Evolutionary conservation across 495 filamentous ascomycete genomes (phyloP).

Genomic region (Aspergillus coremiiformis): DNA sequence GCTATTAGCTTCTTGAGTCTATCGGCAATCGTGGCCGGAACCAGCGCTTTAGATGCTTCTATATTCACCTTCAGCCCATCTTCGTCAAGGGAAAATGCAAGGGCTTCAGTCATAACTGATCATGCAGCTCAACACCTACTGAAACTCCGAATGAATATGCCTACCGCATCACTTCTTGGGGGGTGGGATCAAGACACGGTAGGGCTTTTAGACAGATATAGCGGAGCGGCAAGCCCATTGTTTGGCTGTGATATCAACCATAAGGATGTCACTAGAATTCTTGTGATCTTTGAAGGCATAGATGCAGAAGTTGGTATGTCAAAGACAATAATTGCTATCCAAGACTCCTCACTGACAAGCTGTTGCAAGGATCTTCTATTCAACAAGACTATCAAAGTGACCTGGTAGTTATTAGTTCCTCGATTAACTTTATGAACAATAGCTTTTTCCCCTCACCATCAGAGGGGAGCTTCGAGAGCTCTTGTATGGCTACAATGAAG

Average conservation of each 20-base stretch:
- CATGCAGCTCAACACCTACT: conserved; percentile 46
- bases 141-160: conserved; percentile 47
- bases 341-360: not conserved
- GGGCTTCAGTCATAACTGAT: conserved; percentile 25
- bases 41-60: conserved; percentile 26
- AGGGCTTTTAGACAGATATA: conserved; percentile 42
- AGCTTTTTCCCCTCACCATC: conserved; percentile 10
- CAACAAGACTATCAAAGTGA: conserved; percentile 16
- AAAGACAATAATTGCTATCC: not conserved
- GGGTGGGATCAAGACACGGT: conserved; percentile 36
- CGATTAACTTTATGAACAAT: conserved; percentile 3
- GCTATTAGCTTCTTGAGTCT: conserved; percentile 24
- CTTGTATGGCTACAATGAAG: conserved; percentile 1
- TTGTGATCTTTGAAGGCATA: conserved; percentile 46
- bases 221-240: conserved; percentile 30
- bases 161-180: conserved; percentile 43
- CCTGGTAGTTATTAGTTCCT: conserved; percentile 15
- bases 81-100: not conserved
- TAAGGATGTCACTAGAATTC: conserved; percentile 17
- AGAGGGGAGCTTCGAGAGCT: not conserved
- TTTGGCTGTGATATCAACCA: conserved; percentile 26
- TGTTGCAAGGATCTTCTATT: conserved; percentile 11
- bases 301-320: conserved; percentile 34
- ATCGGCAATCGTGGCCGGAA: conserved; percentile 18
- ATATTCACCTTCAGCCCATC: conserved; percentile 30